Base-by-base conservation (phyloP, 164 flowering plant species). In the Santalum album region DNA sequence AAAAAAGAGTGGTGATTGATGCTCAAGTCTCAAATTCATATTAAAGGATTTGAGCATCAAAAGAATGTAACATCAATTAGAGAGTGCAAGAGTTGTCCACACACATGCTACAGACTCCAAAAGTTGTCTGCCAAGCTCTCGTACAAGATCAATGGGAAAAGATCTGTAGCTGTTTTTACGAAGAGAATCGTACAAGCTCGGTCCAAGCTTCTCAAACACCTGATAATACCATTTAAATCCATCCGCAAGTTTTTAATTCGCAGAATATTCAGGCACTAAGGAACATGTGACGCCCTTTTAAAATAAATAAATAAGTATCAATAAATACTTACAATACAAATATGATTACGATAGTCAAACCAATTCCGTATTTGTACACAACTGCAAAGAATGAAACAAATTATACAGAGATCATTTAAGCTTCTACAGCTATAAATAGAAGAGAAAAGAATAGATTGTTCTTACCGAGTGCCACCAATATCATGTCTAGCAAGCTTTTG, bases 271-370 rank as follows among this genome's bases (percentile, higher is more conserved):
- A 69, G 66, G 69, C 72, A 72, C 40, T 66, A 60, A 61, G 61
- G 64, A 65, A 59, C 51, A 62, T 60, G 36, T 54, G 69, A 35
- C 49, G 61, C 61, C 75, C 58, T 69, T 63, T 59, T 64, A 72
- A 75, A 75, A 80, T 67, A 54, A 73, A 76, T 75, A 64, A 20
- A 62, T 46, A 75, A 74, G 61, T 61, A 73, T 66, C 65, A 73
- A 69, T 67, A 70, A 60, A 82, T 79, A 90, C 96, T 88, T 91
- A 91, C 98, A 70, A 88, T 86, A 84, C 98, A 87, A 65, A 90
- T 84, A 86, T 90, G 98, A 80, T 90, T 90, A 84, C 96, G 98
- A 87, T 90, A 90, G 87, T 90, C 98, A 87, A 90, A 90, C 95
- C 98, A 90, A 79, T 87, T 83, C 89, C 92, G 91, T 66, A 91